Percentiles rank a stretch among this genome's conserved stretches.
phyloP scores from a whole-genome alignment of 179 eudicot genomes.

The Nepenthes alata region DNA sequence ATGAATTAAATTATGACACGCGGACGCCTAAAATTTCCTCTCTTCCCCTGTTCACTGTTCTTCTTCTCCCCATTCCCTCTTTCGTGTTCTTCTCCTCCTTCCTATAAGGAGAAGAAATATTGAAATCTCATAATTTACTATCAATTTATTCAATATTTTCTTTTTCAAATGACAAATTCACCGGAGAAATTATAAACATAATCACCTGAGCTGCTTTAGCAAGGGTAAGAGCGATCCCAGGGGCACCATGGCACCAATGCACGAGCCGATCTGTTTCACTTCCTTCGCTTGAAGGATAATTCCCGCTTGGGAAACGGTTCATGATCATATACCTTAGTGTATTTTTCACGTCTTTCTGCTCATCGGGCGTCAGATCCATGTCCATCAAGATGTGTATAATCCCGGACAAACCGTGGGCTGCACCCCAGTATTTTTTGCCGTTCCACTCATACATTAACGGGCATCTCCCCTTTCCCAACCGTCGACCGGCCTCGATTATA shows the following conservation, averaged over 20 bases:
- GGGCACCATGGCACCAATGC: constrained; percentile 87
- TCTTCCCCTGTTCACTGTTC: too few relatives aligned
- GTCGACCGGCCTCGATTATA: constrained; percentile 42
- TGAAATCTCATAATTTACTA: too few relatives aligned
- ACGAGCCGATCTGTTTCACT: constrained; percentile 57
- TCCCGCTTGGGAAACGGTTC: constrained; percentile 57
- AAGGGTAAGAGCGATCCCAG: constrained; percentile 63
- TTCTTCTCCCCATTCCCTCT: too few relatives aligned
- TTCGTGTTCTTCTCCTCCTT: not conserved
- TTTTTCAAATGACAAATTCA: too few relatives aligned
- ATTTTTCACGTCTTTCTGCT: constrained; percentile 46
- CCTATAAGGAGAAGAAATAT: not conserved
- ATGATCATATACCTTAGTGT: constrained; percentile 54
- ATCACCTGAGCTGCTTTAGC: constrained; percentile 72
- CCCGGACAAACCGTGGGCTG: constrained; percentile 81
- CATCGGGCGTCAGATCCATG: constrained; percentile 40
- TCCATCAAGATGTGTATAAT: constrained; percentile 66
- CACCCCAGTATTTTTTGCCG: constrained; percentile 68
- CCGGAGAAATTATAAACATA: not conserved
- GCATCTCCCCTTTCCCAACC: constrained; percentile 36
- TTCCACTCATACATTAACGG: constrained; percentile 68
- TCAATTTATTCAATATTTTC: too few relatives aligned
- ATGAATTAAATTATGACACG: too few relatives aligned
- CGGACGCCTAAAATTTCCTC: too few relatives aligned
- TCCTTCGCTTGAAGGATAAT: constrained; percentile 70